Conservation (phyloP, 1,139 yeast species). For the Geotrichum klebahnii region DNA sequence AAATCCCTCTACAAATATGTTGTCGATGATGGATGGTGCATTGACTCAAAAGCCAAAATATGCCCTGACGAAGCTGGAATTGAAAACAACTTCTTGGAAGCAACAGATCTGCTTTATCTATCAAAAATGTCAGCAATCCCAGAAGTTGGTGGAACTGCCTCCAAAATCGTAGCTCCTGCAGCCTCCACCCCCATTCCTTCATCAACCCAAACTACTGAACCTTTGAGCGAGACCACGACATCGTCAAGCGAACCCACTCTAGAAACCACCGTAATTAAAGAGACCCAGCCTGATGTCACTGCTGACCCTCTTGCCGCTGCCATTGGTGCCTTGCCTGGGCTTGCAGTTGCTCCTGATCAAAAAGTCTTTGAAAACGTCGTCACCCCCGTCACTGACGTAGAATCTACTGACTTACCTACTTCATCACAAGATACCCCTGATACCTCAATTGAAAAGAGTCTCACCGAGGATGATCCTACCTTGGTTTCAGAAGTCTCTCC, state of each 20-base stretch:
- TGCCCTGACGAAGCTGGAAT: constrained; percentile 19
- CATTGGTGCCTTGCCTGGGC: constrained; percentile 19
- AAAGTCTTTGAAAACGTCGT: constrained; percentile 5
- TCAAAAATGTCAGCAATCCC: constrained; percentile 6
- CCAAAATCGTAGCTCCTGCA: constrained; percentile 7
- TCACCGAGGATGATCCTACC: constrained; percentile 4
- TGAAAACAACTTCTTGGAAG: constrained; percentile 18
- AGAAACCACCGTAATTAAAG: constrained; percentile 13
- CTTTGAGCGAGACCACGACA: too few relatives aligned
- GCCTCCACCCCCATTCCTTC: not conserved
- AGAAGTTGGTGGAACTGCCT: constrained; percentile 10
- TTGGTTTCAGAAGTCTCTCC: constrained; percentile 1
- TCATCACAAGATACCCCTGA: not conserved
- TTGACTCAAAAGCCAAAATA: constrained; percentile 14
- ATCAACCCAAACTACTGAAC: constrained; percentile 5
- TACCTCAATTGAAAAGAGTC: constrained; percentile 3
- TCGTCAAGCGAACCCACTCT: constrained; percentile 4
- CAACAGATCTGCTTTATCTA: constrained; percentile 8
- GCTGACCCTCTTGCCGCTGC: constrained; percentile 13
- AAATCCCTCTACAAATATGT: constrained; percentile 20
- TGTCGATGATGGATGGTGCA: constrained; percentile 21
- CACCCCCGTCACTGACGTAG: not conserved
- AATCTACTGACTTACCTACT: not conserved
- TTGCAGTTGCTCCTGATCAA: constrained; percentile 15
- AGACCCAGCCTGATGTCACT: constrained; percentile 6